phyloP scores from a whole-genome alignment of 768 basidiomycete species.

The Russula sp. region DNA sequence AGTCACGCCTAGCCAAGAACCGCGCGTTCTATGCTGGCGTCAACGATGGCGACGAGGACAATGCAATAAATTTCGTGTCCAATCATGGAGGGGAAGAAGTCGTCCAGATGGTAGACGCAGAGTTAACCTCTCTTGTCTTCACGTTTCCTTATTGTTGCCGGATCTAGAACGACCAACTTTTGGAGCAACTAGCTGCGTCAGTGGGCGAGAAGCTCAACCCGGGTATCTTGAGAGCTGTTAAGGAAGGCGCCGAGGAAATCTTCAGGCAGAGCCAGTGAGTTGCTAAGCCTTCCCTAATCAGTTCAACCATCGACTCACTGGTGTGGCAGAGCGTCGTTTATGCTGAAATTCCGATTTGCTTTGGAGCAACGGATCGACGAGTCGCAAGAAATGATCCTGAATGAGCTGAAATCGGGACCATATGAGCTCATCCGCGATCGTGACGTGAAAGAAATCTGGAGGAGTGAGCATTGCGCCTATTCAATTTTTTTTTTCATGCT shows the following conservation, averaged over 20 bases:
- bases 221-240: not conserved
- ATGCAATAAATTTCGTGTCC: constrained; percentile 5
- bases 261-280: constrained; percentile 18
- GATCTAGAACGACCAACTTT: constrained; percentile 5
- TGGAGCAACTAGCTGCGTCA: constrained; percentile 8
- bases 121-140: not conserved
- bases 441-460: constrained; percentile 19
- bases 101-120: constrained; percentile 7
- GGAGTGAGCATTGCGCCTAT: constrained; percentile 1
- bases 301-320: not conserved
- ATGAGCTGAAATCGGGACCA: constrained; percentile 20
- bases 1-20: not conserved
- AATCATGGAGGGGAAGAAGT: constrained; percentile 14
- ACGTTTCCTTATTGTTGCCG: not conserved
- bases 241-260: constrained; percentile 2
- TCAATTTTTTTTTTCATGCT: not conserved
- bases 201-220: constrained; percentile 12
- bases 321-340: constrained; percentile 11
- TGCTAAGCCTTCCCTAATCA: not conserved
- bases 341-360: constrained; percentile 17
- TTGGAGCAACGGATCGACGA: constrained; percentile 15
- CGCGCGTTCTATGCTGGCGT: not conserved
- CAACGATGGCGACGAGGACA: constrained; percentile 1
- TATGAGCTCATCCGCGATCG: constrained; percentile 16
- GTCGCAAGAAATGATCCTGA: constrained; percentile 18